Percentiles rank a stretch among this genome's conserved stretches.
Evolutionary conservation across 2,329 filamentous ascomycete genomes (phyloP).

Genomic region (Cercospora sesami): DNA sequence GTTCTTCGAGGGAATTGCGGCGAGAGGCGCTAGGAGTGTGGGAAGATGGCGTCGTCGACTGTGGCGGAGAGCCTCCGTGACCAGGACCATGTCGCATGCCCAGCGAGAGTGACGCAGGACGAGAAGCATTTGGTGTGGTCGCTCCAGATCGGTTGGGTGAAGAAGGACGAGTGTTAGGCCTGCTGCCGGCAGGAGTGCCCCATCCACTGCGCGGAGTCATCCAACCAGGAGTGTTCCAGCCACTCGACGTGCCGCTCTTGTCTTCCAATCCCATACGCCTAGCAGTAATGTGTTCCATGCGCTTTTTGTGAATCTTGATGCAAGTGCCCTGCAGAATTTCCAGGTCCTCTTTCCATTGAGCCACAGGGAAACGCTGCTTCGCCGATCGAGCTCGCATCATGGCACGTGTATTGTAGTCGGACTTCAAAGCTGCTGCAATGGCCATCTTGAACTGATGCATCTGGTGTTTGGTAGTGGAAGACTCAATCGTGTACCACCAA

Average conservation of each 20-base stretch:
- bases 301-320: constrained; percentile 58
- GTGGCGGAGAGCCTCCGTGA: constrained; percentile 30
- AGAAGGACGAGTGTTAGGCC: constrained; percentile 36
- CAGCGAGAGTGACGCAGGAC: constrained; percentile 31
- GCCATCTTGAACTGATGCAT: constrained; percentile 65
- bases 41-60: constrained; percentile 16
- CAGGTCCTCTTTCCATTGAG: constrained; percentile 65
- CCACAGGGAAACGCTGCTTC: constrained; percentile 66
- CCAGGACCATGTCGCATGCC: constrained; percentile 37
- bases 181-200: constrained; percentile 37
- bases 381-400: constrained; percentile 66
- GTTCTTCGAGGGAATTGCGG: constrained; percentile 33
- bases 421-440: constrained; percentile 62
- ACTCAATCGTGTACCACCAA: constrained; percentile 70
- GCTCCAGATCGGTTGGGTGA: constrained; percentile 37
- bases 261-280: constrained; percentile 37
- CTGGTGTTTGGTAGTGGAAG: constrained; percentile 62
- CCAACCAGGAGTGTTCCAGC: constrained; percentile 41
- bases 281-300: constrained; percentile 42
- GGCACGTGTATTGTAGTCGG: constrained; percentile 56
- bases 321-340: constrained; percentile 62
- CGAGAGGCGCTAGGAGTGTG: constrained; percentile 23
- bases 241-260: constrained; percentile 35
- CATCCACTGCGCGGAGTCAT: constrained; percentile 46
- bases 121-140: constrained; percentile 27